These are phyloP conservation scores for Leonotis leonurus DNA, from an alignment of 257 asterid genomes.

Conservation along the genomic window DNA sequence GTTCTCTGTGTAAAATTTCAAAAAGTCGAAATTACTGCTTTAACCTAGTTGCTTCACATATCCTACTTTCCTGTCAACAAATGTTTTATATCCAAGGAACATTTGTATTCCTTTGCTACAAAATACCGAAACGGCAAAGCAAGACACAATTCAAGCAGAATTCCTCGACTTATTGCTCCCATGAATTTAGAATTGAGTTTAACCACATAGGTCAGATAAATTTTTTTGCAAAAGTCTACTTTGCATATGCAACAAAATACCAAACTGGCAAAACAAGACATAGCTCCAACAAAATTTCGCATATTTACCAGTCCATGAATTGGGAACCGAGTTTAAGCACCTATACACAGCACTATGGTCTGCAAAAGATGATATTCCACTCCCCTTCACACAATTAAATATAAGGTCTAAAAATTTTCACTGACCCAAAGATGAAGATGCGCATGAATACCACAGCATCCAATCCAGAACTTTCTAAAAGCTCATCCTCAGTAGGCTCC, in stretches of 20 bases:
- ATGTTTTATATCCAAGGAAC: not conserved
- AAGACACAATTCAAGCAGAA: not conserved
- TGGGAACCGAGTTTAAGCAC: not conserved
- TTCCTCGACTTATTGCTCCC: not conserved
- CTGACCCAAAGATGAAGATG: slow-evolving; percentile 70
- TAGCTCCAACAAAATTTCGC: not conserved
- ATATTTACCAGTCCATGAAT: not conserved
- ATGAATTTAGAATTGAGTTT: too few species aligned
- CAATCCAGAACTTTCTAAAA: slow-evolving; percentile 59
- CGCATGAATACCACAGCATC: slow-evolving; percentile 97
- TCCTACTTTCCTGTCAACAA: not conserved
- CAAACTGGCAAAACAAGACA: not conserved
- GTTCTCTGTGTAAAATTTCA: not conserved
- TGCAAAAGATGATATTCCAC: not conserved
- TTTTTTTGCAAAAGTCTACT: not conserved
- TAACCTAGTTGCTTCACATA: not conserved
- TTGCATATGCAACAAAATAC: not conserved
- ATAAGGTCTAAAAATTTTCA: not conserved
- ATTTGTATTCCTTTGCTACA: not conserved
- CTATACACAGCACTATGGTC: not conserved
- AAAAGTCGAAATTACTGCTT: not conserved
- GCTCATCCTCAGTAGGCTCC: slow-evolving; percentile 75
- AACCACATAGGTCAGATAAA: too few species aligned
- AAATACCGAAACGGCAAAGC: slow-evolving; percentile 1
- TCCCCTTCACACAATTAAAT: not conserved